Percentiles rank a stretch among this genome's conserved stretches.
phyloP scores from a whole-genome alignment of 768 basidiomycete species.

The Fomitopsis pulvina region DNA sequence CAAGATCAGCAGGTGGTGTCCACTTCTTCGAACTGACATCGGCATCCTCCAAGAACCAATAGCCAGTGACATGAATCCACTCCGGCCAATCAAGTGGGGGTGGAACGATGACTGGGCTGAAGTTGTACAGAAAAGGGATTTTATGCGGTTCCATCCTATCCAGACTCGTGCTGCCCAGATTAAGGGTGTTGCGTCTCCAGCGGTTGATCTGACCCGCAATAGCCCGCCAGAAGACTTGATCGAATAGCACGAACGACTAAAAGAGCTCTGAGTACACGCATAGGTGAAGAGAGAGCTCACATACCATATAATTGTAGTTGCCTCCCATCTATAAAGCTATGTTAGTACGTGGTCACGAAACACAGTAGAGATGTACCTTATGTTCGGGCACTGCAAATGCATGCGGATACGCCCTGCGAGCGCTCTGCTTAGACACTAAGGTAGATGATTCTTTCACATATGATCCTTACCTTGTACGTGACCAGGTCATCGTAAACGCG shows the following conservation, averaged over 20 bases:
- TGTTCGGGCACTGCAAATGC: conserved; percentile 96
- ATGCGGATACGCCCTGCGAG: conserved; percentile 85
- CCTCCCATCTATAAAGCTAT: conserved; percentile 71
- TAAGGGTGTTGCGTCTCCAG: conserved; percentile 77
- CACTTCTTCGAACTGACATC: conserved; percentile 87
- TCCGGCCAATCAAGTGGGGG: conserved; percentile 98
- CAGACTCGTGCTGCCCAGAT: conserved; percentile 73
- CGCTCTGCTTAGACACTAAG: background rate
- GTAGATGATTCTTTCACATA: background rate
- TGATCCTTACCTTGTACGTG: conserved; percentile 60
- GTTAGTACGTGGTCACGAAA: background rate
- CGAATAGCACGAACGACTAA: conserved; percentile 93
- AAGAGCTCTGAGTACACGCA: background rate
- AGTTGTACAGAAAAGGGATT: conserved; percentile 97
- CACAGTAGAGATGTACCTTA: conserved; percentile 47
- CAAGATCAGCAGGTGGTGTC: conserved; percentile 74
- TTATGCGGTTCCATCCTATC: conserved; percentile 98
- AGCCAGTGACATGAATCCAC: conserved; percentile 95
- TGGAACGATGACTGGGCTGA: conserved; percentile 85
- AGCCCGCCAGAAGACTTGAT: conserved; percentile 96
- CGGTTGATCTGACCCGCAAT: conserved; percentile 92
- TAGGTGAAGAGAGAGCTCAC: conserved; percentile 7
- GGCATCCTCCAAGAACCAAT: conserved; percentile 95
- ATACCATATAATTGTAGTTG: conserved; percentile 95
- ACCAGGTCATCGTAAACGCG: conserved; percentile 98